phyloP scores from a whole-genome alignment of 2,329 filamentous ascomycete species.

The Xylaria sp. region DNA sequence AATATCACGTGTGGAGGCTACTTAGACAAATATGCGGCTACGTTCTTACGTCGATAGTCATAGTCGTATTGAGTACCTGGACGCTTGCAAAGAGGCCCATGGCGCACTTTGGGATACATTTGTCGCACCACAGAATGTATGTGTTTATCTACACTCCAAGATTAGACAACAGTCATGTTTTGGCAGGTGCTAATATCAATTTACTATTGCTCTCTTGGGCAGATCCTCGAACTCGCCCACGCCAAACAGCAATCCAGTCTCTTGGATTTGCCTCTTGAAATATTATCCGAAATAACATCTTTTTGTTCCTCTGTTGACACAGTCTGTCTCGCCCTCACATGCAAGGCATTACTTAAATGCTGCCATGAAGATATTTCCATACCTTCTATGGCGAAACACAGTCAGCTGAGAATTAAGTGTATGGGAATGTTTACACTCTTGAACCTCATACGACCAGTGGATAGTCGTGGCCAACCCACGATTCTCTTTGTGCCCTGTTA shows the following conservation, averaged over 20 bases:
- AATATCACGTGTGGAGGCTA: neutral
- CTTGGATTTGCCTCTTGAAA: neutral
- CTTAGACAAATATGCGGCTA: neutral
- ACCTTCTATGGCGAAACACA: conserved; percentile 1
- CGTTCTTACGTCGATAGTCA: neutral
- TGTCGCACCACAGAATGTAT: neutral
- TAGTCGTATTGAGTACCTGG: neutral
- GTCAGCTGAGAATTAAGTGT: neutral
- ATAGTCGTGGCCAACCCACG: neutral
- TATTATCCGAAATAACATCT: neutral
- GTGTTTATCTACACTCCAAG: neutral
- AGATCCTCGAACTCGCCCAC: neutral
- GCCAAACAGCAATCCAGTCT: neutral
- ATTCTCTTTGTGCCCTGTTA: neutral
- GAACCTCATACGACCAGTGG: neutral
- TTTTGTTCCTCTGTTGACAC: neutral
- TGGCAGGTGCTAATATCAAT: neutral
- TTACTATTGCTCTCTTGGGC: neutral
- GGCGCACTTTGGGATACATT: neutral
- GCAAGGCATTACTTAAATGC: neutral
- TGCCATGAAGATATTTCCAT: neutral
- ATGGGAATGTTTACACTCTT: conserved; percentile 4
- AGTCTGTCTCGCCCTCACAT: conserved; percentile 1
- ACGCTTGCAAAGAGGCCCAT: neutral
- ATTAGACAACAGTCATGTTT: neutral